phyloP scores from a whole-genome alignment of 2,329 filamentous ascomycete species.

The Endocalyx cinctus region DNA sequence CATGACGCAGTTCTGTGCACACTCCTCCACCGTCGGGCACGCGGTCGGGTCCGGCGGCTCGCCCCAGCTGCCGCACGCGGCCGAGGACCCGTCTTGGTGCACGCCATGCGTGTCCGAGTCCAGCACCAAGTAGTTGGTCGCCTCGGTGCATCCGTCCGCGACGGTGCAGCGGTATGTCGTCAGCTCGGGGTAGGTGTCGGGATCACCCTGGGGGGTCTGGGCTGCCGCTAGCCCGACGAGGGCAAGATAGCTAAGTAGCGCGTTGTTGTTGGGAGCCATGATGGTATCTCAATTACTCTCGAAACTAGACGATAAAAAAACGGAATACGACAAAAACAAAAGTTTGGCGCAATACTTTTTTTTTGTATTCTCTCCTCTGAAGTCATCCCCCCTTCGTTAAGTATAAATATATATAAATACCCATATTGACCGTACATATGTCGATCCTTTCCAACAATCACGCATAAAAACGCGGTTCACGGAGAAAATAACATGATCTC shows the following conservation, averaged over 20 bases:
- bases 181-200: slow-evolving; percentile 44
- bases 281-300: slow-evolving; percentile 2
- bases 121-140: slow-evolving; percentile 44
- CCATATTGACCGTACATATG: slow-evolving; percentile 7
- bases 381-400: no score
- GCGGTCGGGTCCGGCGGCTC: slow-evolving; percentile 33
- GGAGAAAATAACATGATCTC: no score
- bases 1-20: slow-evolving; percentile 49
- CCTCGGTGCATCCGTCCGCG: slow-evolving; percentile 40
- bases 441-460: background rate
- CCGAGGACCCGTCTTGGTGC: slow-evolving; percentile 30
- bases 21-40: slow-evolving; percentile 44
- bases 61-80: slow-evolving; percentile 30
- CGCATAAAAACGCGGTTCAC: background rate
- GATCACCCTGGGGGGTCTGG: slow-evolving; percentile 28
- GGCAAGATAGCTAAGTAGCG: slow-evolving; percentile 19
- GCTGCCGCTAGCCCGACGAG: slow-evolving; percentile 27
- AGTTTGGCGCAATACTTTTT: no score
- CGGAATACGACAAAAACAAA: no score
- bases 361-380: no score
- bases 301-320: slow-evolving; percentile 1
- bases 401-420: slow-evolving; percentile 3
- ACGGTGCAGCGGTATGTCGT: slow-evolving; percentile 47
- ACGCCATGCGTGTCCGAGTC: slow-evolving; percentile 42
- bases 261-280: slow-evolving; percentile 16